Evolutionary conservation across 306 rosid species (phyloP), one percentile per base, ranked within the genome.

Genomic region (Geum urbanum): DNA sequence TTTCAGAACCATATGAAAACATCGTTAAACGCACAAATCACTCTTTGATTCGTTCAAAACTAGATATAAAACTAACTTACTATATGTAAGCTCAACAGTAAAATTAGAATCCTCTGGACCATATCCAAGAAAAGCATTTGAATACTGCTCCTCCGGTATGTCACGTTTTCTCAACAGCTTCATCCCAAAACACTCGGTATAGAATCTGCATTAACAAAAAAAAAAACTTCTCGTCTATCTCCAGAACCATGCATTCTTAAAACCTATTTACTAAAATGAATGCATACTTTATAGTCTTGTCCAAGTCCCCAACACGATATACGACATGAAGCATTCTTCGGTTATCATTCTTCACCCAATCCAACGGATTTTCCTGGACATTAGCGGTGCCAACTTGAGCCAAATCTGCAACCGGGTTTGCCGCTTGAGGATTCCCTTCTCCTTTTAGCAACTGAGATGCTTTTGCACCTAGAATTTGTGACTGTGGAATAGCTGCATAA

Each of bases 111-210:
- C 86, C 79, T 86, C 91, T 8, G 79, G 89, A 7, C 89, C 91
- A 73, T 80, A 86, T 74, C 96, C 96, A 65, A 89, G 89, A 83
- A 86, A 86, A 51, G 75, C 91, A 63, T 86, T 89, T 4, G 86
- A 79, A 74, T 83, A 86, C 77, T 74, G 78, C 72, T 79, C 81
- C 62, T 89, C 96, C 1, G 87, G 86, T 83, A 80, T 75, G 84
- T 89, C 91, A 32, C 85, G 89, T 67, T 70, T 77, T 71, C 91
- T 77, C 16, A 89, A 86, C 69, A 89, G 63, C 82, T 86, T 86
- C 96, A 89, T 86, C 60, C 91, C 96, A n/a, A 89, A 81, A 53
- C 91, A 86, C 79, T 89, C 89, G 0, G 75, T 73, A 63, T 86
- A 89, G 83, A 89, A 89, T 73, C 96, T 86, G 87, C 79, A 86